Evolutionary conservation across 352 stramenopile species (phyloP).

Genomic region (Globisporangium yorkense): DNA sequence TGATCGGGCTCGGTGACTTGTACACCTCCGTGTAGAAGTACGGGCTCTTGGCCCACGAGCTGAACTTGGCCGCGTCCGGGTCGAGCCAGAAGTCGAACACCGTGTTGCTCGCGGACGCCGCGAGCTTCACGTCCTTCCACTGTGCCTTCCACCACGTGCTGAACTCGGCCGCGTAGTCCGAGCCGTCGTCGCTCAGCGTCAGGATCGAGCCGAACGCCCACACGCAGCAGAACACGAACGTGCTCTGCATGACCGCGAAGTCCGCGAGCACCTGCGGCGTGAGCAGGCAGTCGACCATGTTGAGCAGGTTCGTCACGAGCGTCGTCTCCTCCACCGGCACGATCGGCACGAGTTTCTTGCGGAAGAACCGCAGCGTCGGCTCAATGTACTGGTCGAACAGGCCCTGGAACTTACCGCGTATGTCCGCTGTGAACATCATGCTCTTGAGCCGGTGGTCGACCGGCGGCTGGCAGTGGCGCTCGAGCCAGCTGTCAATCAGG

Average conservation of each 20-base stretch:
- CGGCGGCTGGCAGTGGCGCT: slow-evolving; percentile 61
- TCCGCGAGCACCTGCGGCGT: slow-evolving; percentile 75
- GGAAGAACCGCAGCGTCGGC: slow-evolving; percentile 91
- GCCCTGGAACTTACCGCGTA: slow-evolving; percentile 66
- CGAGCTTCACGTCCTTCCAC: slow-evolving; percentile 96
- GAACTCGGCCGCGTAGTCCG: slow-evolving; percentile 92
- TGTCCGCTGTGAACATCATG: slow-evolving; percentile 77
- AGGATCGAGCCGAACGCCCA: slow-evolving; percentile 94
- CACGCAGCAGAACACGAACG: slow-evolving; percentile 94
- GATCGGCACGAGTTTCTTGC: slow-evolving; percentile 89
- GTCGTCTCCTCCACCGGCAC: slow-evolving; percentile 93
- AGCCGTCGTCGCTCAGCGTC: slow-evolving; percentile 91
- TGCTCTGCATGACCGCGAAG: slow-evolving; percentile 84
- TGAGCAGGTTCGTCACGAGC: slow-evolving; percentile 89
- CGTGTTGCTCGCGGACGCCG: slow-evolving; percentile 88
- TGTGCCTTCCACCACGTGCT: slow-evolving; percentile 95
- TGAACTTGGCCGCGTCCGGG: slow-evolving; percentile 88
- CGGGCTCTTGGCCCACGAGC: slow-evolving; percentile 93
- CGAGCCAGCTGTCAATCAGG: slow-evolving; percentile 92
- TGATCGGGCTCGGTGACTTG: slow-evolving; percentile 79
- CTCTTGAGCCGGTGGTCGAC: slow-evolving; percentile 60
- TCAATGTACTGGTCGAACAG: slow-evolving; percentile 93
- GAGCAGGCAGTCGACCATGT: slow-evolving; percentile 92
- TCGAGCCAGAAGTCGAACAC: slow-evolving; percentile 98
- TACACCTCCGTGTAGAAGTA: slow-evolving; percentile 93